A percentile compares a stretch with the other conserved stretches of the same genome.
phyloP scores from a whole-genome alignment of 177 flowering plant species.

The Tripterygium wilfordii region DNA sequence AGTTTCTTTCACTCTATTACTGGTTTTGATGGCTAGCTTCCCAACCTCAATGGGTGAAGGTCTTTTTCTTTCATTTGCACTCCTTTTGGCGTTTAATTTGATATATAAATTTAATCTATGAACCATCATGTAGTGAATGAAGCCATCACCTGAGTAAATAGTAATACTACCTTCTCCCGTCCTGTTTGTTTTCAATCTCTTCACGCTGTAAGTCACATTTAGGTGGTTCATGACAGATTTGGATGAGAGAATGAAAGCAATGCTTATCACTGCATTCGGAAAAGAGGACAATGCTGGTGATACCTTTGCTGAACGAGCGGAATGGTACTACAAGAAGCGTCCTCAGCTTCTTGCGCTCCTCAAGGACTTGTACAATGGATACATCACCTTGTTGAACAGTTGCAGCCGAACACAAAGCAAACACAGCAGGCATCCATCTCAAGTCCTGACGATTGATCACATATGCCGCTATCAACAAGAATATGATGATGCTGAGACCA shows the following conservation, averaged over 20 bases:
- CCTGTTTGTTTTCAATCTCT: neutral
- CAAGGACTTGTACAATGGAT: conserved; percentile 58
- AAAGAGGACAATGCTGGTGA: conserved; percentile 28
- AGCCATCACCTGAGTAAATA: no score
- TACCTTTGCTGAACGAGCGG: conserved; percentile 67
- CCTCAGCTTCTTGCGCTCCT: conserved; percentile 69
- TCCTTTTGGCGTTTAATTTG: no score
- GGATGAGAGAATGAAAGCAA: conserved; percentile 46
- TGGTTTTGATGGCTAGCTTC: no score
- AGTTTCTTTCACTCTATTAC: no score
- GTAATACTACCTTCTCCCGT: neutral
- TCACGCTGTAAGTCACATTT: no score
- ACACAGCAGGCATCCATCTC: conserved; percentile 1
- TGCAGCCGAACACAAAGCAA: conserved; percentile 42
- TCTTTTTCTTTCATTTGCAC: no score
- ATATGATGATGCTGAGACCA: conserved; percentile 15
- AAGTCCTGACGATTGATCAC: no score
- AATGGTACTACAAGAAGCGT: conserved; percentile 65
- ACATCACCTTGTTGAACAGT: conserved; percentile 57
- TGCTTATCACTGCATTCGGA: conserved; percentile 14
- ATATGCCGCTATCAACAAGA: conserved; percentile 13
- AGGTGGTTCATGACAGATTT: conserved; percentile 33
- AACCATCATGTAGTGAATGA: no score
- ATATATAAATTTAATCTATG: no score
- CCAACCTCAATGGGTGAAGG: no score